Conservation (phyloP, 768 basidiomycete genomes). For the Hericium erinaceus region DNA sequence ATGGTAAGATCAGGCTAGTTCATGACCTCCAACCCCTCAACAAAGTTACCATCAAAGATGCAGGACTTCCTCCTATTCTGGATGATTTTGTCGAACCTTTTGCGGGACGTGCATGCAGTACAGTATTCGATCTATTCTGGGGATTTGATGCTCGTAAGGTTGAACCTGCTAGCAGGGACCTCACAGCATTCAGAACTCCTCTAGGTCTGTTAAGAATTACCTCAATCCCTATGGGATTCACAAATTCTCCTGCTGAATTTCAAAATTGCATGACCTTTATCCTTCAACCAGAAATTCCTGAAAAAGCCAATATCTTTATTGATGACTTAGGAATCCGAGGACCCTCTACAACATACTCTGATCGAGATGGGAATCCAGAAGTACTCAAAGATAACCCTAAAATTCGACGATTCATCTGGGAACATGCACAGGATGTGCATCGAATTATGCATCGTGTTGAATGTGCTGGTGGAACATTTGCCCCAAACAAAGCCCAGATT, state of each 20-base stretch:
- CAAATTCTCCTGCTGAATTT: constrained; percentile 10
- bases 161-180: background rate
- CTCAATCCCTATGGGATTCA: background rate
- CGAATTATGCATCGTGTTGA: too few species aligned
- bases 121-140: constrained; percentile 24
- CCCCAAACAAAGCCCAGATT: too few species aligned
- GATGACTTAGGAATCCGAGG: constrained; percentile 14
- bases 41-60: constrained; percentile 1
- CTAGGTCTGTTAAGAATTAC: background rate
- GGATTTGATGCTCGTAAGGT: background rate
- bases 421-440: background rate
- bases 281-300: constrained; percentile 22
- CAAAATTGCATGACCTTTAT: constrained; percentile 26
- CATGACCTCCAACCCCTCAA: constrained; percentile 21
- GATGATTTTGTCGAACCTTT: constrained; percentile 13
- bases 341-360: background rate
- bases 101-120: constrained; percentile 15
- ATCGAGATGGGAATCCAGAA: background rate
- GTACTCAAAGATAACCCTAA: background rate
- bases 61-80: constrained; percentile 3
- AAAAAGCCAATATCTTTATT: constrained; percentile 19
- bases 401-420: background rate
- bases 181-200: background rate
- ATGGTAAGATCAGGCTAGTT: constrained; percentile 15
- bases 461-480: too few species aligned